Base-by-base conservation (phyloP, 2,329 filamentous ascomycete species). In the Amauroascus verrucosus region DNA sequence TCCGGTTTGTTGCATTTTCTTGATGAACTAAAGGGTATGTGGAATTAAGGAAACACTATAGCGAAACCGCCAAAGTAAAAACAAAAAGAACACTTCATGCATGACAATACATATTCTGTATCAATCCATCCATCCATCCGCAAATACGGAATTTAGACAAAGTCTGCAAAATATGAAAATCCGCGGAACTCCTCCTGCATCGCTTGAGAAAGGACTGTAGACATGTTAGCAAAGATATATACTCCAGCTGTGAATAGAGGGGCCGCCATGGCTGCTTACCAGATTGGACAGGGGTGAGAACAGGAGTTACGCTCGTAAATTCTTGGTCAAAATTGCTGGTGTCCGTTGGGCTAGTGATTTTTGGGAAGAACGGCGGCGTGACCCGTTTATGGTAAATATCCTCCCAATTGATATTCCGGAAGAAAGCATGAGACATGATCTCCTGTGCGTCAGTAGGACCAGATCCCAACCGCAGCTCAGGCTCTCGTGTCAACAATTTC, bases 111-210 rank as follows among this genome's bases (percentile, higher is more conserved):
- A 46, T 11, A 30, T 1, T 14, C 22, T 24, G 26, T 6, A 46
- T 33, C 13, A n/a, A 37, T 45, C n/a, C n/a, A n/a, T n/a, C n/a
- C n/a, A n/a, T n/a, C 3, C 5, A 40, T 20, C 22, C 6, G 24
- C 24, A 30, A 41, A 7, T 43, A 3, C 13, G 14, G 37, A 24
- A 30, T 40, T 76, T 70, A 90, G 57, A 85, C 85, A 72, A 94
- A 94, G 70, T 95, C 89, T 56, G 88, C 87, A 50, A 88, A 93
- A 73, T 98, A 98, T 24, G 91, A 97, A 76, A 98, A 98, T 60
- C 93, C 93, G 56, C 93, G 83, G 85, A 98, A 98, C 70, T 98
- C 90, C 75, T 98, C 93, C 75, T 98, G 93, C 90, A 97, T 97
- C 41, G 89, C 88, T 76, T 97, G 93, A 26, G 91, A 95, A 59